Evolutionary conservation across 306 rosid genomes (phyloP).

Genomic region (Sechiopsis laciniata): DNA sequence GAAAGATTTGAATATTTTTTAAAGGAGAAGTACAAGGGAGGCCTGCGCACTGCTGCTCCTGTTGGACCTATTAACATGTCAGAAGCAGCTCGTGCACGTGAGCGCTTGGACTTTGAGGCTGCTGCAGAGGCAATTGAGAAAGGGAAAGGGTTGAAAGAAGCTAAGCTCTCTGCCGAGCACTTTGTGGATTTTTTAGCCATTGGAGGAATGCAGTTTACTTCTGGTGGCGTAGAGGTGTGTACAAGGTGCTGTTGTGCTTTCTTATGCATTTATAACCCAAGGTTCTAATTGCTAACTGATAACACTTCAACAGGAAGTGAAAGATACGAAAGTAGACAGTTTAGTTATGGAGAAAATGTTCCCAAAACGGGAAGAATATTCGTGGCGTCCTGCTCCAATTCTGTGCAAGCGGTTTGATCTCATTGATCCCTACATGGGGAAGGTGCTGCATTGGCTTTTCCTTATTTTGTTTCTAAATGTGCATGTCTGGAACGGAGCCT

Average conservation of each 20-base stretch:
- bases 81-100: conserved; percentile 91
- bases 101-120: conserved; percentile 90
- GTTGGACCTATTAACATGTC: conserved; percentile 74
- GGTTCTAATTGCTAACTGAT: conserved; percentile 28
- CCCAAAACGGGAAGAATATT: conserved; percentile 80
- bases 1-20: conserved; percentile 87
- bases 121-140: conserved; percentile 85
- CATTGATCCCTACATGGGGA: conserved; percentile 92
- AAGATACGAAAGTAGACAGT: conserved; percentile 52
- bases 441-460: conserved; percentile 46
- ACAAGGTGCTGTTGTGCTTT: conserved; percentile 27
- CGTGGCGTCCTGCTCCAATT: conserved; percentile 89
- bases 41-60: conserved; percentile 66
- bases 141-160: conserved; percentile 48
- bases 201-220: conserved; percentile 74
- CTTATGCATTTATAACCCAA: conserved; percentile 25
- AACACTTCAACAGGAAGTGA: conserved; percentile 47
- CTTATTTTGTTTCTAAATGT: conserved; percentile 13
- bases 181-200: conserved; percentile 48
- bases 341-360: conserved; percentile 39
- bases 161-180: conserved; percentile 41
- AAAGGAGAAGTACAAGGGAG: conserved; percentile 84
- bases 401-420: conserved; percentile 98
- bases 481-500: conserved; percentile 12
- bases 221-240: conserved; percentile 73